Base-by-base conservation (phyloP, 768 basidiomycete species). In the Lentinula edodes region DNA sequence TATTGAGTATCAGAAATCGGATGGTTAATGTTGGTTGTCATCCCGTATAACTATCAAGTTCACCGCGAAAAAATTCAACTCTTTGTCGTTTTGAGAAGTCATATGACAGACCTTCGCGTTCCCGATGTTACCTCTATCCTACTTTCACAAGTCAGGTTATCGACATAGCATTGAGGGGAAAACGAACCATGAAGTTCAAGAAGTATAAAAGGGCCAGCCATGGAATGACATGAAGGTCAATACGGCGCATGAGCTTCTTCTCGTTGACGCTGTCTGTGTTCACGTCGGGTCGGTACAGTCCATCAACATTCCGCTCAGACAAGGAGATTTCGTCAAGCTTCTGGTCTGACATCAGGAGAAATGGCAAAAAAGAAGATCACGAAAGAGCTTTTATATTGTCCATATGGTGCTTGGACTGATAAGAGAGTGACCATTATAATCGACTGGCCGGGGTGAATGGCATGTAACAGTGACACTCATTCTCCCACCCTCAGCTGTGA, bases 201-300 rank as follows among this genome's bases (percentile, higher is more conserved):
- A 91, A 76, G 70, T 92, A 91, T 23, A 93, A 75, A 7, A 91
- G 66, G 8, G 86, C 79, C 28, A 93, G 73, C 87, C 89, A 92
- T 38, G 92, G 92, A 36, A 93, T 79, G 60, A 93, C 77, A 66
- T 79, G 80, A 65, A 84, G 60, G 69, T 90, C 89, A 53, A 90
- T 82, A 70, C 80, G 87, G 50, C 87, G 74, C 42, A 82, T 71
- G 28, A 90, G 75, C 58, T 74, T 80, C 52, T 72, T 76, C 68
- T 86, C 86, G 66, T 89, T 76, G 51, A 90, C 66, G 12, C 68
- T 65, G 41, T 81, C 81, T 3, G 76, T 79, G 65, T 85, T 82
- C n/a, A 84, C 71, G 13, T 82, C 79, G 12, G 80, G 75, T 41
- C 76, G 76, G 68, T 83, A 86, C 16, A 80, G 28, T 55, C 72